These are phyloP conservation scores for Scolecobasidium constrictum DNA, from an alignment of 2,329 filamentous ascomycete species.

Conservation along the genomic window DNA sequence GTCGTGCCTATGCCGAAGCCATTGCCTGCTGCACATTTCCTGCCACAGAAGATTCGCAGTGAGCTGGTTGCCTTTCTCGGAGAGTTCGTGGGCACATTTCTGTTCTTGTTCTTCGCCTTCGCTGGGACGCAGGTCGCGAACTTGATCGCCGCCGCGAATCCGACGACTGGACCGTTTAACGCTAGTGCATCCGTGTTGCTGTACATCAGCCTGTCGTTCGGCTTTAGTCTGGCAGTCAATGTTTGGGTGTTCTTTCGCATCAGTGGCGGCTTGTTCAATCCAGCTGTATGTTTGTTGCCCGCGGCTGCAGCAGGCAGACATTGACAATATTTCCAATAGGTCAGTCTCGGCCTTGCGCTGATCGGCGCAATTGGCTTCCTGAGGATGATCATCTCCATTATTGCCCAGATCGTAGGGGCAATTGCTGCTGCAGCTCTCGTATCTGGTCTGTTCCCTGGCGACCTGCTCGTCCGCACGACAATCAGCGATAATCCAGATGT, in stretches of 20 bases:
- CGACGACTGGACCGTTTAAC: constrained; percentile 15
- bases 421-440: constrained; percentile 36
- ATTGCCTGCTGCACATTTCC: constrained; percentile 3
- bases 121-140: constrained; percentile 30
- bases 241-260: constrained; percentile 35
- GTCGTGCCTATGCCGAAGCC: constrained; percentile 2
- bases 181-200: constrained; percentile 23
- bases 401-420: constrained; percentile 34
- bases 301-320: not conserved
- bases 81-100: constrained; percentile 34
- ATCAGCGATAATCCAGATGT: constrained; percentile 25
- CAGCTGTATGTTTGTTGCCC: constrained; percentile 14
- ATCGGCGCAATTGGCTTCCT: constrained; percentile 36
- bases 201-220: constrained; percentile 30
- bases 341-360: constrained; percentile 36
- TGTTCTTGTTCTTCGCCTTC: constrained; percentile 34
- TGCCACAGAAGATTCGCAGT: constrained; percentile 16
- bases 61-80: constrained; percentile 36
- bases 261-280: constrained; percentile 27
- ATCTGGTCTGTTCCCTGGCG: constrained; percentile 32
- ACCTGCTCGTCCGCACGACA: constrained; percentile 33
- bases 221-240: constrained; percentile 33
- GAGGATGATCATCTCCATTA: constrained; percentile 30
- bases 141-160: constrained; percentile 15
- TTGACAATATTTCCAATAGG: constrained; percentile 21